Base-by-base conservation (phyloP, 2,329 filamentous ascomycete genomes). In the Stromatinia cepivora region DNA sequence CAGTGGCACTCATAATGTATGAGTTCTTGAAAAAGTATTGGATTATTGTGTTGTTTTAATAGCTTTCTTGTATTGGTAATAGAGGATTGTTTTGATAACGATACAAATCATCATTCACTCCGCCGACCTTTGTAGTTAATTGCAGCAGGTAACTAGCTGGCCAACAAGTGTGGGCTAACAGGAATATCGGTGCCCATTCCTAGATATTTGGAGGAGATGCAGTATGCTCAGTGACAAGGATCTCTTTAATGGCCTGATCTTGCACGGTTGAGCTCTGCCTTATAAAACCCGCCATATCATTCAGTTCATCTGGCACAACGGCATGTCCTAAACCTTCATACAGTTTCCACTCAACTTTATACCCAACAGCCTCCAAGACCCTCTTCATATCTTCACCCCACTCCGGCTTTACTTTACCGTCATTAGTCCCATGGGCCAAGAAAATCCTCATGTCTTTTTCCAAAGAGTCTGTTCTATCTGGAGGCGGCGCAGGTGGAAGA, bases 331-430 rank as follows among this genome's bases (percentile, higher is more conserved):
- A 28, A 17, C 45, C 54, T 20, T 48, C 22, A 31, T 67, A 67
- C 17, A 50, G 22, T 5, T 61, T 61, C 65, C 65, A 67, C 20
- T 45, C 42, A 39, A 67, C 65, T 3, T 15, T 28, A 34, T 61
- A 67, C 9, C 65, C 65, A 10, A 62, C 22, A 22, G 2, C 36
- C 9, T 34, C 46, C 31, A 67, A 28, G 6, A 67, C 11, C 6
- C 13, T 59, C 15, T 20, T 34, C 72, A 74, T 70, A 42, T 74
- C 46, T 3, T 53, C 45, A n/a, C 71, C 74, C 75, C 74, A 76
- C 46, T 72, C 64, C 31, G 69, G 50, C 34, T 46, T 70, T 9
- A 76, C 72, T 58, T 77, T 77, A 17, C 39, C 22, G 70, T 77
- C 75, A 25, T 45, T 25, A 22, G 64, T 59, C 15, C 75, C 75